These are phyloP conservation scores for Plasmopara viticola DNA, from an alignment of 352 stramenopile genomes.

Conservation along the genomic window DNA sequence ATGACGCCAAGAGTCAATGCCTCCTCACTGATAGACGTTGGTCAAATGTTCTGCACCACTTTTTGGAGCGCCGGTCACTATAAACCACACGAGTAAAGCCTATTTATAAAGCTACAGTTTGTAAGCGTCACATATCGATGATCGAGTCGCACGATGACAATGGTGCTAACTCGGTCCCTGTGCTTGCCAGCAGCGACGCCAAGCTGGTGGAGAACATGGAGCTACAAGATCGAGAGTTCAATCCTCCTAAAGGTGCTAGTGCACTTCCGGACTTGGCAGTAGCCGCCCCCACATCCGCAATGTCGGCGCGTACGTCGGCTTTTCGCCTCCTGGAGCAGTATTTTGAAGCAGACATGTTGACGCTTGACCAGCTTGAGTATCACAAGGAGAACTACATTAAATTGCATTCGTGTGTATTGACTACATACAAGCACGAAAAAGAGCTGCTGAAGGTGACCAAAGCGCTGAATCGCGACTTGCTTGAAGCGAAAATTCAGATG, in stretches of 20 bases:
- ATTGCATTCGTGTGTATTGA: slow-evolving; percentile 61
- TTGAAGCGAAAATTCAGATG: slow-evolving; percentile 80
- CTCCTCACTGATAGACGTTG: too few relatives aligned
- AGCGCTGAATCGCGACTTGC: slow-evolving; percentile 74
- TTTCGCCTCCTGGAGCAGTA: slow-evolving; percentile 80
- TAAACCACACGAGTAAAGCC: not conserved
- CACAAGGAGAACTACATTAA: slow-evolving; percentile 78
- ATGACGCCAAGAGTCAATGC: too few relatives aligned
- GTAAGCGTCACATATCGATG: slow-evolving; percentile 4
- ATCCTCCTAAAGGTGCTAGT: slow-evolving; percentile 7
- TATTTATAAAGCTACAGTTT: slow-evolving; percentile 10
- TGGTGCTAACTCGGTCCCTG: not conserved
- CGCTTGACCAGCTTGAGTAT: slow-evolving; percentile 67
- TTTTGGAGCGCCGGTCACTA: not conserved
- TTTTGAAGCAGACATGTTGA: slow-evolving; percentile 80
- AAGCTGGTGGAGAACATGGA: slow-evolving; percentile 5
- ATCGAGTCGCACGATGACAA: slow-evolving; percentile 9
- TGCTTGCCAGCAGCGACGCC: slow-evolving; percentile 14
- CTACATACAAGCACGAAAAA: slow-evolving; percentile 82
- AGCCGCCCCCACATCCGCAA: slow-evolving; percentile 28
- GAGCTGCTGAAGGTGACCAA: slow-evolving; percentile 74
- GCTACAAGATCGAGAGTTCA: slow-evolving; percentile 9
- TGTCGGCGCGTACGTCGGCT: slow-evolving; percentile 55
- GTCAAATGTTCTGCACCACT: too few relatives aligned
- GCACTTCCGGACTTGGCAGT: slow-evolving; percentile 4